A percentile compares a stretch with the other conserved stretches of the same genome.
phyloP scores from a whole-genome alignment of 768 basidiomycete genomes.

The Rhizopogon rudus region DNA sequence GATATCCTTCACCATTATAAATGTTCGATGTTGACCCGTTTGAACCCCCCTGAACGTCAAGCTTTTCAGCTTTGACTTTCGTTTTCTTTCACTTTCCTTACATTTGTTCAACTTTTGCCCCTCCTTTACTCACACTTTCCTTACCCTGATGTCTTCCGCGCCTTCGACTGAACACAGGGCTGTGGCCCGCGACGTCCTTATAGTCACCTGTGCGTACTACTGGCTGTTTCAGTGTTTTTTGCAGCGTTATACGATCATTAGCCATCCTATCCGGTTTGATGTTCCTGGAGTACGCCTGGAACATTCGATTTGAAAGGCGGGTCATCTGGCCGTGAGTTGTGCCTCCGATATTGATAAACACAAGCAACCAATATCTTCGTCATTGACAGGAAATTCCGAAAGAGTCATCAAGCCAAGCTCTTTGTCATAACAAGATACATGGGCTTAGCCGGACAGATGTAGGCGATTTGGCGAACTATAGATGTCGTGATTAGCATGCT shows the following conservation, averaged over 20 bases:
- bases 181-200: neutral
- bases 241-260: neutral
- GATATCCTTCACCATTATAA: neutral
- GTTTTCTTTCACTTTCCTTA: neutral
- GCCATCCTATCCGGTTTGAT: conserved; percentile 10
- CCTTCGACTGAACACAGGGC: neutral
- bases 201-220: neutral
- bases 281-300: conserved; percentile 9
- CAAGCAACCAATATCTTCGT: neutral
- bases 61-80: too few relatives aligned
- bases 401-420: neutral
- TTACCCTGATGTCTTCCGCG: neutral
- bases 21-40: neutral
- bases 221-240: neutral
- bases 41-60: neutral
- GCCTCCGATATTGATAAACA: neutral
- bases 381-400: neutral
- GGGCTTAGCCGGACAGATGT: conserved; percentile 17
- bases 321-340: conserved; percentile 18
- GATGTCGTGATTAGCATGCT: neutral
- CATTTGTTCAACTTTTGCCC: neutral
- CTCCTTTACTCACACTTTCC: neutral
- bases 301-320: conserved; percentile 11
- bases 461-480: neutral
- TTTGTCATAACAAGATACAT: conserved; percentile 12